Evolutionary conservation across 352 stramenopile species (phyloP).

Genomic region (Pythium aristosporum): DNA sequence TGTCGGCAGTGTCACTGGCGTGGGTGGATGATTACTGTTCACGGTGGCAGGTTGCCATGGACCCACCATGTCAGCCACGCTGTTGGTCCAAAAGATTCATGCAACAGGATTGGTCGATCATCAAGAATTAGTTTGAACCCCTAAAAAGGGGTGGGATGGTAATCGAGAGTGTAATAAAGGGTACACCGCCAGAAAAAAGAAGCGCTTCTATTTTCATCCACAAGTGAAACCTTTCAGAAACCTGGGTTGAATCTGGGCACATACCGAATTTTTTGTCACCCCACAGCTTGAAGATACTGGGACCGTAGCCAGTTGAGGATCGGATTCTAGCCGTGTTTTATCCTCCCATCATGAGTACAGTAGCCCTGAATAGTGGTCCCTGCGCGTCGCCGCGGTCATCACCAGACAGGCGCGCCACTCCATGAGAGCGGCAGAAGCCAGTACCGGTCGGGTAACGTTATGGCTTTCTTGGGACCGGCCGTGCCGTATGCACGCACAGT

Average conservation of each 20-base stretch:
- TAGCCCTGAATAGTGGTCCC: constrained; percentile 7
- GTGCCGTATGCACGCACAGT: neutral
- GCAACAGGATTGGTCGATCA: constrained; percentile 3
- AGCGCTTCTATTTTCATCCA: constrained; percentile 25
- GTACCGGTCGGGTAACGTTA: neutral
- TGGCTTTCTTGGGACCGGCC: neutral
- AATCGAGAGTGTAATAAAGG: constrained; percentile 14
- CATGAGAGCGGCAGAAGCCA: no score
- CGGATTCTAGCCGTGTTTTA: constrained; percentile 23
- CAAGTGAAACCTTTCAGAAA: constrained; percentile 13
- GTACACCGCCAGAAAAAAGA: constrained; percentile 24
- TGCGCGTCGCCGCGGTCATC: neutral
- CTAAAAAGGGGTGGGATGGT: neutral
- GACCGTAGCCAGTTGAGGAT: neutral
- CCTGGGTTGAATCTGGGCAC: constrained; percentile 12
- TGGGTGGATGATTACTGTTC: neutral
- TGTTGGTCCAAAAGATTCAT: neutral
- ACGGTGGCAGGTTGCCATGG: neutral
- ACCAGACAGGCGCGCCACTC: constrained; percentile 5
- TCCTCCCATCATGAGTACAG: neutral
- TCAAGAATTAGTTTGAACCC: constrained; percentile 1
- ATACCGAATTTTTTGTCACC: constrained; percentile 11
- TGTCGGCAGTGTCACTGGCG: neutral
- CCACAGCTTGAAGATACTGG: constrained; percentile 19
- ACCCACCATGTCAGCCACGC: neutral